Percentiles rank a stretch among this genome's conserved stretches.
These are phyloP conservation scores for Kodamaea derodonti DNA, from an alignment of 1,139 yeast genomes.

Conservation along the genomic window DNA sequence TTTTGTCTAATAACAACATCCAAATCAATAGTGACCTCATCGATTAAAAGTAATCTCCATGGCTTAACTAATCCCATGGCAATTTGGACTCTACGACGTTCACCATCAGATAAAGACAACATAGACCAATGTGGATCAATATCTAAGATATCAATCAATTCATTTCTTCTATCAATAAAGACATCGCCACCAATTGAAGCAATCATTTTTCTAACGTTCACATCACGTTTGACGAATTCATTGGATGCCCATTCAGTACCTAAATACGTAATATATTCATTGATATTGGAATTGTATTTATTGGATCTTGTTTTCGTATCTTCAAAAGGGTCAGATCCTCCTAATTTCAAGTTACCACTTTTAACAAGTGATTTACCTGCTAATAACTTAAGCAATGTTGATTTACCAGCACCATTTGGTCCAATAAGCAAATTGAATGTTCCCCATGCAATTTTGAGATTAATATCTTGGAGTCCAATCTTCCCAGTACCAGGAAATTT, in stretches of 20 bases:
- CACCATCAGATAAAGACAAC: slow-evolving; percentile 92
- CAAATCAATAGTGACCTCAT: slow-evolving; percentile 93
- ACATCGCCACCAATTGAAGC: slow-evolving; percentile 80
- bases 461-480: slow-evolving; percentile 66
- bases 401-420: slow-evolving; percentile 97
- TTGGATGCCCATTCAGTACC: slow-evolving; percentile 99
- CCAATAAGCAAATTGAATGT: slow-evolving; percentile 80
- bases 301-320: slow-evolving; percentile 46
- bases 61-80: slow-evolving; percentile 92
- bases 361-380: slow-evolving; percentile 91
- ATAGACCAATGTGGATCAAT: slow-evolving; percentile 88
- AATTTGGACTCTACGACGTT: slow-evolving; percentile 86
- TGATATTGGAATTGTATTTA: slow-evolving; percentile 42
- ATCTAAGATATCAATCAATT: slow-evolving; percentile 70
- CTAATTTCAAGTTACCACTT: slow-evolving; percentile 62
- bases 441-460: slow-evolving; percentile 60
- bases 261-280: slow-evolving; percentile 60
- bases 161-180: slow-evolving; percentile 71
- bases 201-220: slow-evolving; percentile 75
- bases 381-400: slow-evolving; percentile 74
- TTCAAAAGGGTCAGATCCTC: slow-evolving; percentile 84
- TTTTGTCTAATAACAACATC: slow-evolving; percentile 87
- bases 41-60: slow-evolving; percentile 78
- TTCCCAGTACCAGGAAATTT: slow-evolving; percentile 59
- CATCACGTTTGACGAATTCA: slow-evolving; percentile 84